These are phyloP conservation scores for Euphrasia arctica DNA, from an alignment of 305 asterid genomes.

Conservation along the genomic window DNA sequence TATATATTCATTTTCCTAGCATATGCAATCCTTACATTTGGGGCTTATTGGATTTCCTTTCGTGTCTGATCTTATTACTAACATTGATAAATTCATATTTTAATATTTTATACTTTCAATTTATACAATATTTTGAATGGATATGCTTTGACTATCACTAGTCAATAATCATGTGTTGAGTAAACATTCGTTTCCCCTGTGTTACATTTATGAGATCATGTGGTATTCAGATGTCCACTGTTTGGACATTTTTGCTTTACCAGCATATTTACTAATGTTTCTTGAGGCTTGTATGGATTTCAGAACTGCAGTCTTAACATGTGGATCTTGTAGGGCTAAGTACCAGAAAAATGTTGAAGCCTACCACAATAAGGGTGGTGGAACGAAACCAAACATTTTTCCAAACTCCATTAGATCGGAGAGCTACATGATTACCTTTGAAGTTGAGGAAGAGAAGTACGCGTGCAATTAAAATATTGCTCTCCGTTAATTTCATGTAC, in stretches of 20 bases:
- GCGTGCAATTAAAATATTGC: slow-evolving; percentile 22
- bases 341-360: slow-evolving; percentile 99
- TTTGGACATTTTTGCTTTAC: slow-evolving; percentile 20
- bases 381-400: slow-evolving; percentile 76
- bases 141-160: neutral
- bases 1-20: slow-evolving; percentile 9
- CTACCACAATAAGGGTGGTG: slow-evolving; percentile 74
- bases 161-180: slow-evolving; percentile 2
- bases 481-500: slow-evolving; percentile 23
- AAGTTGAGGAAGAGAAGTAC: slow-evolving; percentile 98
- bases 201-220: slow-evolving; percentile 19
- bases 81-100: slow-evolving; percentile 2
- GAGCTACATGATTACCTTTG: slow-evolving; percentile 91
- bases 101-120: slow-evolving; percentile 4
- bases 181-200: slow-evolving; percentile 6
- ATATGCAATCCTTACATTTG: slow-evolving; percentile 17
- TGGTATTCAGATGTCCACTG: slow-evolving; percentile 1
- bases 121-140: neutral
- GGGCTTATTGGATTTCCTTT: slow-evolving; percentile 5
- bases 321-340: slow-evolving; percentile 66
- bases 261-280: slow-evolving; percentile 11
- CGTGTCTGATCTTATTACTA: slow-evolving; percentile 15
- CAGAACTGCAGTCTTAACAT: slow-evolving; percentile 13
- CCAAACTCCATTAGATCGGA: slow-evolving; percentile 96
- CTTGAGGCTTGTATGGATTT: slow-evolving; percentile 22